Base-by-base conservation (phyloP, 75 land plant species). In the Azolla pinnata region DNA sequence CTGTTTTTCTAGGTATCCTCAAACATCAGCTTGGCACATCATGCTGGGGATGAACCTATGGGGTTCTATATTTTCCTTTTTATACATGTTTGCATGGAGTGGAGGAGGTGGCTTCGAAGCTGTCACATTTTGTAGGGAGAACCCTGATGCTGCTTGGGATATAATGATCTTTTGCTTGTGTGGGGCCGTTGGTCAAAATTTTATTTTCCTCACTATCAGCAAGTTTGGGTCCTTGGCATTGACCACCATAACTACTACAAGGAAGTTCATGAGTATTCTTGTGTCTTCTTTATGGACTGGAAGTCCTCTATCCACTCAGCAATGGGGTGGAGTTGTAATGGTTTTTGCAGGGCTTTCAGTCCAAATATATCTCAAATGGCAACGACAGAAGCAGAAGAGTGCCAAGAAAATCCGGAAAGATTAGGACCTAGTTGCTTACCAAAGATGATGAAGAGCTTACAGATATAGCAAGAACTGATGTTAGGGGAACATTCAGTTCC, bases 31-130 rank as follows among this genome's bases (percentile, higher is more conserved):
- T 0, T 95, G 99, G 99, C 85, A 86, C 57, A 77, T 95, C 55
- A 95, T 95, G 99, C 62, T 95, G 64, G 99, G 99, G 30, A 95
- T 95, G 99, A 95, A 95, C 56, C 60, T 90, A 26, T 95, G 99
- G 99, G 96, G 91, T 44, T 83, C 85, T 38, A 79, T 83, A 4
- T 95, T 88, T 72, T 81, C 79, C 66, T 42, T 74, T 30, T 19
- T 90, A 21, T 89, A 72, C 80, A 81, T 90, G 97, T 95, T 95
- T 74, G 77, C 79, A 2, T 78, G 81, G 83, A 67, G 80, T 9
- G 72, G 66, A 28, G 85, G 78, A 1, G 83, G 72, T 51, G 99
- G 99, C 20, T 86, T 29, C 35, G 88, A 86, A 54, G 99, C 99
- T 16, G 29, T 95, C 2, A 56, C 60, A 18, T 95, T 95, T 63